Evolutionary conservation across 495 filamentous ascomycete species (phyloP), one percentile per base, ranked within the genome.

Genomic region (Trichoderma virens): DNA sequence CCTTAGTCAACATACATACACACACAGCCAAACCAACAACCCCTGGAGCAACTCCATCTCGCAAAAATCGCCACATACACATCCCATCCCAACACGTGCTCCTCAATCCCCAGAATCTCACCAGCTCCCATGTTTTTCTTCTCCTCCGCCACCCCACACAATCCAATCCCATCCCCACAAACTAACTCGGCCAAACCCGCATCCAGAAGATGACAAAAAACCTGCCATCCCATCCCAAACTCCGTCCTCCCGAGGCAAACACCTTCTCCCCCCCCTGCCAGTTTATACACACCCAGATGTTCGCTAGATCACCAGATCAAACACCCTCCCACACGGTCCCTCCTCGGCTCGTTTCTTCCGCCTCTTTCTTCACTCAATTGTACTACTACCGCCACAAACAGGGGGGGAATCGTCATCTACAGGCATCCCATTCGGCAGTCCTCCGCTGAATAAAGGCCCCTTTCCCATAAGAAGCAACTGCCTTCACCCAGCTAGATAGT

Each of bases 121-220:
- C 23, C n/a, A n/a, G n/a, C n/a, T n/a, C n/a, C n/a, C n/a, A n/a
- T n/a, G n/a, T n/a, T n/a, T n/a, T n/a, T n/a, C n/a, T n/a, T n/a
- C n/a, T n/a, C n/a, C n/a, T n/a, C n/a, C n/a, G n/a, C n/a, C n/a
- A 3, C 25, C 5, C 23, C 51, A 28, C 51, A 30, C 16, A 5
- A 3, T 7, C 43, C 1, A 20, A 18, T 7, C 16, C 6, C 16
- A 47, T 47, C 43, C 43, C 43, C 43, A 23, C 43, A 47, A 47
- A 47, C 43, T 47, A 56, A 56, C 51, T 56, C 51, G 51, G 51
- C 51, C 51, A 56, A 28, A 56, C 51, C 51, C 51, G 51, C 23
- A 43, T 43, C 39, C 39, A 18, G 5, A 43, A 4, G 14, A 14
- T n/a, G n/a, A 47, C n/a, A 47, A 47, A 47, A 43, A 43, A 43